These are phyloP conservation scores for Aschersonia sp. DNA, from an alignment of 2,329 filamentous ascomycete genomes.

Conservation along the genomic window DNA sequence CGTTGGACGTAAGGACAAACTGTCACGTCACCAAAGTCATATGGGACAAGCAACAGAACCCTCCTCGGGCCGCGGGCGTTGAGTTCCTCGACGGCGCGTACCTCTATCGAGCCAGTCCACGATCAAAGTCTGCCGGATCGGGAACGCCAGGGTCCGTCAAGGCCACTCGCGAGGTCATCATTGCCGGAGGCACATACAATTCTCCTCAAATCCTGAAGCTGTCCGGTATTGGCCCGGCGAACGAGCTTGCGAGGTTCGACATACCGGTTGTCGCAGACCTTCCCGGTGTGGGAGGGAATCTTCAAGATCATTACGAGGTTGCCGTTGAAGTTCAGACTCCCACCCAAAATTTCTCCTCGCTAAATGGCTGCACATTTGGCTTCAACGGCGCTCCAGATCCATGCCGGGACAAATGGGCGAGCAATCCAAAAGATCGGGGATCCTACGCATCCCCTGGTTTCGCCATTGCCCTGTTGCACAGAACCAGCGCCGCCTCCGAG, in stretches of 20 bases:
- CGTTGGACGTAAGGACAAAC: constrained; percentile 9
- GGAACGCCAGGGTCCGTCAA: constrained; percentile 11
- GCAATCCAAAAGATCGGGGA: constrained; percentile 5
- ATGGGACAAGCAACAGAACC: constrained; percentile 3
- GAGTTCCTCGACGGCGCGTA: constrained; percentile 25
- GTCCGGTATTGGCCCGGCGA: constrained; percentile 26
- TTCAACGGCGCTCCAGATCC: too few species aligned
- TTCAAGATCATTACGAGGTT: constrained; percentile 15
- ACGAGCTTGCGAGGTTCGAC: constrained; percentile 21
- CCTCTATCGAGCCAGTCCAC: constrained; percentile 28
- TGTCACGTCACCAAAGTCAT: constrained; percentile 20
- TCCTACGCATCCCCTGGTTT: constrained; percentile 11
- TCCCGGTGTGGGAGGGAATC: constrained; percentile 47
- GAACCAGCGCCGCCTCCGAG: constrained; percentile 6
- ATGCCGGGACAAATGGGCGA: too few species aligned
- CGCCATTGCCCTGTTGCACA: constrained; percentile 10
- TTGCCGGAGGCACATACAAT: constrained; percentile 31
- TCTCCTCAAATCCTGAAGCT: constrained; percentile 31
- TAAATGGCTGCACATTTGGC: too few species aligned
- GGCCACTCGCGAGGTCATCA: constrained; percentile 29
- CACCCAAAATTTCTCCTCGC: too few species aligned
- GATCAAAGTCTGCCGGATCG: constrained; percentile 12
- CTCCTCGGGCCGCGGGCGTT: constrained; percentile 23
- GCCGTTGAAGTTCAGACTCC: background rate
- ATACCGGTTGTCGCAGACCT: constrained; percentile 41